A percentile compares a stretch with the other conserved stretches of the same genome.
These are phyloP conservation scores for Breviolum minutum DNA, from an alignment of 73 alveolate species.

Conservation along the genomic window DNA sequence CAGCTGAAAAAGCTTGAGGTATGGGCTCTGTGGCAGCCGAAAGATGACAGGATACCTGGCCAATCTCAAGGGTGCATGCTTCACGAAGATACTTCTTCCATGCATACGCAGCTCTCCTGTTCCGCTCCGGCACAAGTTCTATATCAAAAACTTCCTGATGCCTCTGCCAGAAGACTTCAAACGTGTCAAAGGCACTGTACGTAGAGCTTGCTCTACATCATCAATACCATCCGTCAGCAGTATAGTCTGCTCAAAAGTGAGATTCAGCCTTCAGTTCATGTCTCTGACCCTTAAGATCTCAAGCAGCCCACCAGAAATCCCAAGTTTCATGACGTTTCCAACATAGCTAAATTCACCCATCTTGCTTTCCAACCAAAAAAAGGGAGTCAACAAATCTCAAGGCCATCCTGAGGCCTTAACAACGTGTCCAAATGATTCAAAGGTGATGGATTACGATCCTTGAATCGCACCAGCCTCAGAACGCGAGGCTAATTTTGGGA, in stretches of 20 bases:
- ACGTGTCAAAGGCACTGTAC: slow-evolving; percentile 18
- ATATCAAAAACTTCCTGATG: not conserved
- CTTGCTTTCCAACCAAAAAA: not conserved
- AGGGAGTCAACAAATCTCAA: not conserved
- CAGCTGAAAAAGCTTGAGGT: not conserved
- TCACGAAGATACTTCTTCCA: no score
- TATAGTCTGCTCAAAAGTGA: slow-evolving; percentile 96
- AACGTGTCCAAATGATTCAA: slow-evolving; percentile 96
- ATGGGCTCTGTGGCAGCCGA: slow-evolving; percentile 96
- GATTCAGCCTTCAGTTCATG: slow-evolving; percentile 78
- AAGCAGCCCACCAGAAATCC: no score
- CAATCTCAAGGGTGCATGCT: not conserved
- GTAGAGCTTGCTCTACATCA: slow-evolving; percentile 86
- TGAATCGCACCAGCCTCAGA: slow-evolving; percentile 96
- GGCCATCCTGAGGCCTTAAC: not conserved
- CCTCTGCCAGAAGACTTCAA: not conserved
- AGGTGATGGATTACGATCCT: slow-evolving; percentile 98
- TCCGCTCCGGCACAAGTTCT: not conserved
- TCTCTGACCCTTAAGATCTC: no score
- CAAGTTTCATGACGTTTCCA: no score
- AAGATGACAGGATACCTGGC: slow-evolving; percentile 95
- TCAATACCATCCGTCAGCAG: slow-evolving; percentile 96
- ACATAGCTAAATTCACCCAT: not conserved
- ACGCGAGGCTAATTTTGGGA: not conserved
- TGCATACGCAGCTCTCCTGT: not conserved